Percentiles rank a stretch among this genome's conserved stretches.
These are phyloP conservation scores for Penicillium cinerascens DNA, from an alignment of 495 filamentous ascomycete species.

Conservation along the genomic window DNA sequence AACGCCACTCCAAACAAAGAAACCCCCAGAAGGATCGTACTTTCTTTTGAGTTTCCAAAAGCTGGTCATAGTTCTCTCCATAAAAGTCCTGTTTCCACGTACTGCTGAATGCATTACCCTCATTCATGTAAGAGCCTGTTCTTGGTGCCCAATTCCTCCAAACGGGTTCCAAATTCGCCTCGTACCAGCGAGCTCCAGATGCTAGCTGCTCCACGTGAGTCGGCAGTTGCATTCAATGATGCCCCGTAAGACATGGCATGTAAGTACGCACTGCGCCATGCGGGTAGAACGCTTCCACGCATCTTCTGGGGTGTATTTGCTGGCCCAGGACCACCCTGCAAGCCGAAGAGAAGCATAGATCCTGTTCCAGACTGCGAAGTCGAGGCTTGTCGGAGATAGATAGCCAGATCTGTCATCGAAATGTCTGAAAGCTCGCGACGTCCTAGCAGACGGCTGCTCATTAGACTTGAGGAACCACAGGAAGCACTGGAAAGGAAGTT, in stretches of 20 bases:
- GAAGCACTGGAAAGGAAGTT: no score
- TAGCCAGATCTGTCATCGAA: neutral
- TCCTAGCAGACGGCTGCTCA: constrained; percentile 22
- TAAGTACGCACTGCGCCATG: constrained; percentile 19
- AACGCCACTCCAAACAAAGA: constrained; percentile 33
- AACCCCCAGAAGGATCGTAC: constrained; percentile 47
- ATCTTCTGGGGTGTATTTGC: neutral
- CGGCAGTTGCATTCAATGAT: constrained; percentile 6
- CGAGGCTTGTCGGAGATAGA: no score
- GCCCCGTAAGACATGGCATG: constrained; percentile 17
- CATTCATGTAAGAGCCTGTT: constrained; percentile 26
- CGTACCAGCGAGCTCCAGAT: constrained; percentile 4
- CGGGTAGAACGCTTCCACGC: constrained; percentile 14
- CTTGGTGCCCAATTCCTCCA: constrained; percentile 26
- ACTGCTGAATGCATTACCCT: constrained; percentile 49
- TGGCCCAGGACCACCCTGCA: constrained; percentile 20
- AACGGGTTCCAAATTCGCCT: constrained; percentile 14
- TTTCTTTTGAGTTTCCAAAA: constrained; percentile 47
- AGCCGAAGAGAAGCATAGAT: constrained; percentile 16
- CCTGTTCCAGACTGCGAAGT: no score
- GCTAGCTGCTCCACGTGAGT: neutral
- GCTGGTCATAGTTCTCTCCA: constrained; percentile 46
- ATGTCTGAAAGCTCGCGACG: constrained; percentile 19
- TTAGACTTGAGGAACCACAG: no score
- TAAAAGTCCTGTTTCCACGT: constrained; percentile 59